Base-by-base conservation (phyloP, 2,329 filamentous ascomycete species). In the Ophiocordyceps camponoti-saundersi region DNA sequence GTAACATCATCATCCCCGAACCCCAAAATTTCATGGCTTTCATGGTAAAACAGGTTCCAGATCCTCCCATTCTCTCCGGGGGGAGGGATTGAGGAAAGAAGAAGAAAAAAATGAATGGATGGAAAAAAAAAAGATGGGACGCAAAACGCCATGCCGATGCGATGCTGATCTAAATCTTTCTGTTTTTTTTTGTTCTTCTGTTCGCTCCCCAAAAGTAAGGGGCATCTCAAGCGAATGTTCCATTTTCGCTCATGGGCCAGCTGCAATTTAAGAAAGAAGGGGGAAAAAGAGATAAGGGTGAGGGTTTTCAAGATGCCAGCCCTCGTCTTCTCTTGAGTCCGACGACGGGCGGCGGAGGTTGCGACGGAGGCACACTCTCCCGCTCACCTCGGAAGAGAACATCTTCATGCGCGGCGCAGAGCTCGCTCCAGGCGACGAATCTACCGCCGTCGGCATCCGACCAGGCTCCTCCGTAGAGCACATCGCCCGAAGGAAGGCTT, bases 401-500 rank as follows among this genome's bases (percentile, higher is more conserved):
- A 7, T 49, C 48, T 30, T 59, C 52, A 42, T 53, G 50, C 20
- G 54, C 44, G 10, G 51, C 50, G 46, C 61, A 63, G 15, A 63
- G 50, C 30, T 57, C 45, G 22, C 47, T 46, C 54, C 57, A 62
- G 10, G 53, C 42, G 10, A 61, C 41, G 45, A 59, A 63, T 16
- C 36, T 50, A 7, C 49, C 53, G 3, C 51, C 54, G 6, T 52
- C 12, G 3, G 46, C 48, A 11, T 55, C 52, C 1, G 55, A 52
- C 54, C 55, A 57, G 0, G 50, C 52, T 3, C 57, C 59, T 6
- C 56, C 60, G 12, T 54, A 48, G 20, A 53, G 5, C 4, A 21
- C 50, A 22, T 52, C 51, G 2, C 47, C 39, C 1, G 50, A 29
- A 5, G 41, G 39, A 3, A 49, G n/a, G 7, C 6, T 30, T 5